Evolutionary conservation across 2,329 filamentous ascomycete species (phyloP).

Genomic region (Pestalotiopsis sp.): DNA sequence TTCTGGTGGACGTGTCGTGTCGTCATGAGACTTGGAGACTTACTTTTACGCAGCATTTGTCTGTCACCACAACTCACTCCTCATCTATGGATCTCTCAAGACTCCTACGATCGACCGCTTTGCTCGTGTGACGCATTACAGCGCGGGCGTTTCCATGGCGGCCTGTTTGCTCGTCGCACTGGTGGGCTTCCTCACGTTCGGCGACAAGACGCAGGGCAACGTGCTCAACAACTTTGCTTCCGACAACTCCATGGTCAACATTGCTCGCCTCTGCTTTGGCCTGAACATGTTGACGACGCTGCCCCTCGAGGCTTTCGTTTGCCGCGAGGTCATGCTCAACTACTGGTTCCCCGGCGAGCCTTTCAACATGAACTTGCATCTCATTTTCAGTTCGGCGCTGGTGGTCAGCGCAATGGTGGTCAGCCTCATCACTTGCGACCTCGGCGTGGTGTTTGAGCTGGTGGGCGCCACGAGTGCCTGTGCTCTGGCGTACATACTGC

Average conservation of each 20-base stretch:
- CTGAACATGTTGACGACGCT: slow-evolving; percentile 98
- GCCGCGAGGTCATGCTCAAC: slow-evolving; percentile 92
- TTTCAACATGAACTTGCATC: slow-evolving; percentile 81
- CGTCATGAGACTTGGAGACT: background rate
- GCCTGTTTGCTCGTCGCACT: slow-evolving; percentile 89
- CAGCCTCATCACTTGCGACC: slow-evolving; percentile 85
- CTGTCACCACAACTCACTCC: slow-evolving; percentile 90
- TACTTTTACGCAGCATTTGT: slow-evolving; percentile 55
- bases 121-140: slow-evolving; percentile 89
- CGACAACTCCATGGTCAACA: slow-evolving; percentile 90
- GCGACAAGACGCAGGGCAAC: slow-evolving; percentile 89
- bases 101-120: slow-evolving; percentile 97
- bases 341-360: slow-evolving; percentile 73
- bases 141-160: slow-evolving; percentile 85
- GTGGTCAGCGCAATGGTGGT: slow-evolving; percentile 79
- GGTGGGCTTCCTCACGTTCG: slow-evolving; percentile 89
- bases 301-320: slow-evolving; percentile 96
- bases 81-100: slow-evolving; percentile 94
- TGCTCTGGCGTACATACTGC: slow-evolving; percentile 91
- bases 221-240: slow-evolving; percentile 96
- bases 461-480: slow-evolving; percentile 95
- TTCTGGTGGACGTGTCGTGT: too few relatives aligned
- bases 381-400: slow-evolving; percentile 82
- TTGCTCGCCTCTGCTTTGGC: slow-evolving; percentile 92
- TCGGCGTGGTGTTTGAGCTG: slow-evolving; percentile 92